phyloP scores from a whole-genome alignment of 441 rosid species.

The Erodium trifolium region DNA sequence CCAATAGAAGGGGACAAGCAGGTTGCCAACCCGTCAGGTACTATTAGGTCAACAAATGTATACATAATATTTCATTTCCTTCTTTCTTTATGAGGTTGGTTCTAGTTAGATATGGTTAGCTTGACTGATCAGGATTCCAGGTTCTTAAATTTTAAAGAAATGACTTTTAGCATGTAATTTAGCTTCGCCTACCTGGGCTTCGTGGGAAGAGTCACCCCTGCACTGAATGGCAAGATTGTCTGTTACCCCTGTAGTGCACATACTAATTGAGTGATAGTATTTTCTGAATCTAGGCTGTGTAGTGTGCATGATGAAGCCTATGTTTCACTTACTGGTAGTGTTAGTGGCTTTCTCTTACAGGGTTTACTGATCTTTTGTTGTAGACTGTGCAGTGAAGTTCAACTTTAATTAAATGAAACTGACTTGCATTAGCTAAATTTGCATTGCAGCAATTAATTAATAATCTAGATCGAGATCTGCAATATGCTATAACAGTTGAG shows the following conservation, averaged over 20 bases:
- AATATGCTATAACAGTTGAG: constrained; percentile 90
- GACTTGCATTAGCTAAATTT: constrained; percentile 30
- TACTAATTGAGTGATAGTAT: constrained; percentile 1
- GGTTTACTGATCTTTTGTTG: neutral
- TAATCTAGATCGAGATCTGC: constrained; percentile 94
- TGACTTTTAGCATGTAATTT: constrained; percentile 3
- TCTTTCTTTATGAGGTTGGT: neutral
- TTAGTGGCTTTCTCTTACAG: constrained; percentile 7
- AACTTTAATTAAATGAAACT: constrained; percentile 5
- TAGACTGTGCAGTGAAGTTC: neutral
- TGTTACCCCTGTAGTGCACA: neutral
- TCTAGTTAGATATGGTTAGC: constrained; percentile 3
- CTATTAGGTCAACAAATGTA: neutral
- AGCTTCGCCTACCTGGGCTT: neutral
- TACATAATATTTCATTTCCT: constrained; percentile 1
- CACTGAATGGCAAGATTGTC: constrained; percentile 10
- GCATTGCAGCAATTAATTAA: constrained; percentile 69
- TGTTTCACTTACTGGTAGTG: constrained; percentile 2
- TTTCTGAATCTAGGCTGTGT: constrained; percentile 5
- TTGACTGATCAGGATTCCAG: neutral
- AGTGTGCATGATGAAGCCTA: neutral
- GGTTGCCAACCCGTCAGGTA: neutral
- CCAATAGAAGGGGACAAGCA: constrained; percentile 1
- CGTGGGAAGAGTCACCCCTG: constrained; percentile 7
- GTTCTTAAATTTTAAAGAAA: neutral